Conservation (phyloP, 1,284 basidiomycete genomes). For the Ceratobasidium sp. region DNA sequence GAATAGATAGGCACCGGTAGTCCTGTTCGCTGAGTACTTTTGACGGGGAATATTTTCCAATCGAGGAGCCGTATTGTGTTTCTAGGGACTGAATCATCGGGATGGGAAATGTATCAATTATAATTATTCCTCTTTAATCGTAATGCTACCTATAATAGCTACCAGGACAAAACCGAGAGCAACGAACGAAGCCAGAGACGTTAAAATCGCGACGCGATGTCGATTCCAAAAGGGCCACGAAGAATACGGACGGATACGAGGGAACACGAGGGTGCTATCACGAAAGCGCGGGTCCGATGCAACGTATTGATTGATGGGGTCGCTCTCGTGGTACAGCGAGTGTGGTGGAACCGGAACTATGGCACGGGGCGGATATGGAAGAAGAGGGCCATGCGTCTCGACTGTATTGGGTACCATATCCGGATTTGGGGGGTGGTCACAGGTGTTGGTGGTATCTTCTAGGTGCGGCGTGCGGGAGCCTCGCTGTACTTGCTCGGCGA, state of each 20-base stretch:
- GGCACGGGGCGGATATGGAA: constrained; percentile 31
- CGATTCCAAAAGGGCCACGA: constrained; percentile 36
- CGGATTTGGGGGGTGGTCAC: constrained; percentile 11
- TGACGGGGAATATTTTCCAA: constrained; percentile 2
- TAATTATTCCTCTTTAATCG: constrained; percentile 41
- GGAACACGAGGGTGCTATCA: constrained; percentile 41
- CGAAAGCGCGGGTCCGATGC: constrained; percentile 40
- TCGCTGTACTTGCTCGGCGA: constrained; percentile 7
- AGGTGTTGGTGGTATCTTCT: neutral
- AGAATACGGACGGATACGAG: constrained; percentile 28
- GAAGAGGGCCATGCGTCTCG: constrained; percentile 10
- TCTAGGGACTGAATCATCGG: constrained; percentile 19
- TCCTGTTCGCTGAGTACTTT: constrained; percentile 11
- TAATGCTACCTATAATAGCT: constrained; percentile 37
- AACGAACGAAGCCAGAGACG: constrained; percentile 18
- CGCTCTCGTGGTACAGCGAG: constrained; percentile 16
- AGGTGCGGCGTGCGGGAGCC: constrained; percentile 1
- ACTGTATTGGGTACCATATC: constrained; percentile 4
- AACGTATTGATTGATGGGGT: constrained; percentile 38
- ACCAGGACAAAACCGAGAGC: constrained; percentile 31
- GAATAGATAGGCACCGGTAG: constrained; percentile 49
- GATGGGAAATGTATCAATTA: constrained; percentile 32
- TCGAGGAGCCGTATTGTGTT: constrained; percentile 18
- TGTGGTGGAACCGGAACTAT: constrained; percentile 11
- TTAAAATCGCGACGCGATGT: constrained; percentile 29